These are phyloP conservation scores for Ceriops zippeliana DNA, from an alignment of 345 rosid genomes.

Conservation along the genomic window DNA sequence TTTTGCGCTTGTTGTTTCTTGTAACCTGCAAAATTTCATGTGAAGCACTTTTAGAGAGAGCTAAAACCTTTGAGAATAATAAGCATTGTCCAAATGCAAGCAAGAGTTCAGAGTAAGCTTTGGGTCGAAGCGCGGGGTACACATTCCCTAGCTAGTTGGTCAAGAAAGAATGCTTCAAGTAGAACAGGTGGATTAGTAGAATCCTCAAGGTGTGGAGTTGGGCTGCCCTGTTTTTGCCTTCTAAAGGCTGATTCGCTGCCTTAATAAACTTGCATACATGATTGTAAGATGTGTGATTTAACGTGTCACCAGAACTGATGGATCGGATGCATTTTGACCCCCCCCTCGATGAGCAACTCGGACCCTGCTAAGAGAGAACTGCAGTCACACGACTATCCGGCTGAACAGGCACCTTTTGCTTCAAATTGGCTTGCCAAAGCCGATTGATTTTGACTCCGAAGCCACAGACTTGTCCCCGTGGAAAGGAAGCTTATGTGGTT, in stretches of 20 bases:
- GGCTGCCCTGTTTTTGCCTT: too few relatives aligned
- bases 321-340: neutral
- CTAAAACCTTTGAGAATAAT: neutral
- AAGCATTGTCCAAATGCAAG: neutral
- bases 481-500: too few relatives aligned
- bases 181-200: neutral
- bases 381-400: too few relatives aligned
- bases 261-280: neutral
- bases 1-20: constrained; percentile 62
- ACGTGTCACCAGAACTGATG: neutral
- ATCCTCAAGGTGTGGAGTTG: neutral
- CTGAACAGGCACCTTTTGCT: neutral
- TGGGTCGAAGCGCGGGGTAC: neutral
- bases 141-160: neutral
- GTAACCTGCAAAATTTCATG: constrained; percentile 44
- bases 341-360: neutral
- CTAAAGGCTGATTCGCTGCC: too few relatives aligned
- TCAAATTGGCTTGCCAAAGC: too few relatives aligned
- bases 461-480: too few relatives aligned
- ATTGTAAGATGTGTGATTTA: neutral
- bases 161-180: neutral
- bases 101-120: neutral
- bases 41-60: neutral
- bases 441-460: too few relatives aligned
- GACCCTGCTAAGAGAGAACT: neutral